Percentiles rank a stretch among this genome's conserved stretches.
These are phyloP conservation scores for Chaetomium globosum DNA, from an alignment of 2,329 filamentous ascomycete genomes.

Conservation along the genomic window DNA sequence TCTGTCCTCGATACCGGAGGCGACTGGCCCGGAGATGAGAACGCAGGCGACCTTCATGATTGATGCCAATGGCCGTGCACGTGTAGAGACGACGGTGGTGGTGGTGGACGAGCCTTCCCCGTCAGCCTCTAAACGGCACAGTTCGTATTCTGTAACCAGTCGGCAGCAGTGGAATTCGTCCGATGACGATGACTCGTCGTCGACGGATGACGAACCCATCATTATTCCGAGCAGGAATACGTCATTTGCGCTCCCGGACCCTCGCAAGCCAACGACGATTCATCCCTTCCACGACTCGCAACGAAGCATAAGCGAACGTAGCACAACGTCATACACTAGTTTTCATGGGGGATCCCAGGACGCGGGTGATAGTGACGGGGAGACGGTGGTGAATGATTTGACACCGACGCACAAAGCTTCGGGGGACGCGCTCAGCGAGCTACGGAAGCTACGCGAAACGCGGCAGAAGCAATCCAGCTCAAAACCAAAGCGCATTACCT, in stretches of 20 bases:
- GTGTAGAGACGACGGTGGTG: conserved; percentile 55
- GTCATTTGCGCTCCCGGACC: conserved; percentile 61
- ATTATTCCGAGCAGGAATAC: conserved; percentile 63
- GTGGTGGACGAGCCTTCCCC: conserved; percentile 41
- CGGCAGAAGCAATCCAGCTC: conserved; percentile 42
- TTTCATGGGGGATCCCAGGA: conserved; percentile 40
- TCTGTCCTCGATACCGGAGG: conserved; percentile 62
- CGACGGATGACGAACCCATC: conserved; percentile 66
- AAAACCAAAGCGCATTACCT: conserved; percentile 44
- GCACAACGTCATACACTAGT: conserved; percentile 47
- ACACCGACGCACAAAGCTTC: conserved; percentile 37
- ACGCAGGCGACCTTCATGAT: conserved; percentile 66
- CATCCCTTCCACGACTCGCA: conserved; percentile 53
- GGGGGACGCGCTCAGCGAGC: conserved; percentile 62
- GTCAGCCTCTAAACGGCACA: conserved; percentile 33
- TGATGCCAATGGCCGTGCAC: conserved; percentile 62
- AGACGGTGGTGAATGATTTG: conserved; percentile 57
- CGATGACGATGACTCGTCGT: conserved; percentile 51
- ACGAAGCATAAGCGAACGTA: conserved; percentile 55
- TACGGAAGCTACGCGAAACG: conserved; percentile 60
- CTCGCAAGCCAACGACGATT: conserved; percentile 50
- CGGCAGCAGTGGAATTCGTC: conserved; percentile 50
- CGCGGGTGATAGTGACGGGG: conserved; percentile 60
- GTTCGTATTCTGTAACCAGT: conserved; percentile 36
- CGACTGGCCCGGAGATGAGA: conserved; percentile 49